Evolutionary conservation across 148 eudicot species (phyloP), one percentile per base, ranked within the genome.

Genomic region (Vaccinium macrocarpon): DNA sequence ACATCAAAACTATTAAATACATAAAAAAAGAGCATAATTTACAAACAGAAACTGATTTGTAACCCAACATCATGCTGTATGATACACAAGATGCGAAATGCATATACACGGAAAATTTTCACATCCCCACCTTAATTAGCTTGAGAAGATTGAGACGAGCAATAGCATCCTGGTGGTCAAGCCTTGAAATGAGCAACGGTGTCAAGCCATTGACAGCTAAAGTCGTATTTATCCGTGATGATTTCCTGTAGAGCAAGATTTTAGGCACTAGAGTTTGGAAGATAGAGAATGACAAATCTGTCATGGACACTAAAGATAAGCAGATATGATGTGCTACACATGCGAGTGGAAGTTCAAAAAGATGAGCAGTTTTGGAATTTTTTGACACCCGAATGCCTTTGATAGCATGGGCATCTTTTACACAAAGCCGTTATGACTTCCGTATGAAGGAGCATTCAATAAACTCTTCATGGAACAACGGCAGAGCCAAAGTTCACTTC

Each of bases 161-260:
- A 83, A 97, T 97, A 68, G 99, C 99, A 92, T 97, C 99, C 88
- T 88, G 99, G 80, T 97, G 98, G 85, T 97, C 97, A 55, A 97
- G 97, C 91, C 95, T 95, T 6, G 91, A 92, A 83, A 97, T 93
- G 59, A 97, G 96, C 90, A 97, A 88, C 0, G 98, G 95, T 32
- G 99, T 97, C 90, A 97, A 91, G 70, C 99, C 98, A 76, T 95
- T 97, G 72, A 94, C 95, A 85, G 99, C 98, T 88, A 97, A 87
- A 73, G 98, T 94, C 15, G 96, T 97, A 89, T 97, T 97, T 85
- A 97, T 93, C 76, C 96, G 91, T 38, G 96, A 87, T 81, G 99
- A 97, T 95, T 97, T 97, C 90, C 99, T 97, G 94, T 90, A 89
- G 73, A 53, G 80, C 1, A 83, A 11, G 53, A 84, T 82, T 8